Base-by-base conservation (phyloP, 2,329 filamentous ascomycete species). In the Neonectria hederae region DNA sequence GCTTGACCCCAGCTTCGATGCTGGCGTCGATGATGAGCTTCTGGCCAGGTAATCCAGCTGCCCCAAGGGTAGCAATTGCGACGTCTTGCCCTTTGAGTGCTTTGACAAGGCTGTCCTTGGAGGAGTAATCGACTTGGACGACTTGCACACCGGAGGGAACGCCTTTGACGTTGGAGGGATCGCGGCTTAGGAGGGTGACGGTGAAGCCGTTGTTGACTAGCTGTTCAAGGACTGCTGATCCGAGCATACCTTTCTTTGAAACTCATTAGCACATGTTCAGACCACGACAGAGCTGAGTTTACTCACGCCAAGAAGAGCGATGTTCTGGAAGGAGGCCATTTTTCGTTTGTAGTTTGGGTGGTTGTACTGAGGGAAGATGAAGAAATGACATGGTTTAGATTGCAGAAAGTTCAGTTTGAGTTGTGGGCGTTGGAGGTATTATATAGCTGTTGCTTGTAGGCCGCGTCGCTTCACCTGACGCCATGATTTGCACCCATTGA, bases 81-180 rank as follows among this genome's bases (percentile, higher is more conserved):
- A 83, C 87, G 66, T 88, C 86, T 58, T 86, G 81, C 24, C 82
- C 84, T 51, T 79, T 68, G 51, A 89, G 80, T 1, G 82, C 83
- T 1, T 76, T 59, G 8, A 74, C 79, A 14, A 89, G 79, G 32
- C 82, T 82, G 2, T 78, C 70, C 3, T 80, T 72, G 2, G 79
- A 80, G 46, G 81, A 76, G 59, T 70, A 65, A 58, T 72, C 78
- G 24, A 72, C 56, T 7, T 67, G 63, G 9, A 54, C 24, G 21
- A 68, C 59, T 38, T 62, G 32, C 10, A 54, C 59, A 22, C 46
- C 28, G 17, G 26, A 14, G 10, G 59, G 59, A 9, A 54, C 22
- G 22, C 11, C 38, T 5, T 58, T n/a, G 28, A 21, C 45, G 22
- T n/a, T 13, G n/a, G 52, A 21, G 9, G 52, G 17, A 13, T 28